Percentiles rank a stretch among this genome's conserved stretches.
These are phyloP conservation scores for Dothistroma pini DNA, from an alignment of 2,329 filamentous ascomycete species.

Conservation along the genomic window DNA sequence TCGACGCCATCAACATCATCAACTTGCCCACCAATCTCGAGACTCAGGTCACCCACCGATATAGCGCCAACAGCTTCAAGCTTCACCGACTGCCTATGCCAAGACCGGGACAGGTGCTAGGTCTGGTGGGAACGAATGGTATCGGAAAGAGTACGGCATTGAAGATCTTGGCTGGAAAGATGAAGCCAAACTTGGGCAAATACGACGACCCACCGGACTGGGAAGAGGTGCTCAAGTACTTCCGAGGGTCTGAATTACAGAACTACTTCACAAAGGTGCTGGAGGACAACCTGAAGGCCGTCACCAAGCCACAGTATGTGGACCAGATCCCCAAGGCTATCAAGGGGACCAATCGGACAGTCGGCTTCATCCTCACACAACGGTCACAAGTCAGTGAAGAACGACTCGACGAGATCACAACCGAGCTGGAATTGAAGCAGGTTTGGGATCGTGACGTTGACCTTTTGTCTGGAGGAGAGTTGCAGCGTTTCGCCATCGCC, in stretches of 20 bases:
- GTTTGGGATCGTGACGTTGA: conserved; percentile 90
- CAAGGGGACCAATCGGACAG: conserved; percentile 69
- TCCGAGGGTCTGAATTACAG: conserved; percentile 94
- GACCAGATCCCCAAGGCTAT: conserved; percentile 96
- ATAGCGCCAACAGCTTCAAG: conserved; percentile 99
- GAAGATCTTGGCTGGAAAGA: conserved; percentile 96
- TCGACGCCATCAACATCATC: conserved; percentile 99
- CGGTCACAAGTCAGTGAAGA: conserved; percentile 72
- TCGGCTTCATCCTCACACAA: conserved; percentile 72
- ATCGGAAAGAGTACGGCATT: conserved; percentile 99
- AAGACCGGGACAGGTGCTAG: conserved; percentile 88
- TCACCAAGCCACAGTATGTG: conserved; percentile 99
- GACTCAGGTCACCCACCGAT: conserved; percentile 95
- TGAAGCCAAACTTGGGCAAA: conserved; percentile 94
- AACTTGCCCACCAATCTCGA: conserved; percentile 99
- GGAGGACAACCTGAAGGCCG: conserved; percentile 94
- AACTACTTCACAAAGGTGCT: conserved; percentile 99
- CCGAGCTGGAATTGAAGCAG: conserved; percentile 80
- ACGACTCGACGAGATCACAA: conserved; percentile 67
- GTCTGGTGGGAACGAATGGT: conserved; percentile 98
- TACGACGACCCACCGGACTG: conserved; percentile 97
- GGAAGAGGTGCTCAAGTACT: conserved; percentile 98
- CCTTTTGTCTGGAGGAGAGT: conserved; percentile 90
- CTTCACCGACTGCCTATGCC: conserved; percentile 95
- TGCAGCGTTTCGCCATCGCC: conserved; percentile 96